Conservation (phyloP, 2,329 filamentous ascomycete species). For the Ceratocystis huliohia region DNA sequence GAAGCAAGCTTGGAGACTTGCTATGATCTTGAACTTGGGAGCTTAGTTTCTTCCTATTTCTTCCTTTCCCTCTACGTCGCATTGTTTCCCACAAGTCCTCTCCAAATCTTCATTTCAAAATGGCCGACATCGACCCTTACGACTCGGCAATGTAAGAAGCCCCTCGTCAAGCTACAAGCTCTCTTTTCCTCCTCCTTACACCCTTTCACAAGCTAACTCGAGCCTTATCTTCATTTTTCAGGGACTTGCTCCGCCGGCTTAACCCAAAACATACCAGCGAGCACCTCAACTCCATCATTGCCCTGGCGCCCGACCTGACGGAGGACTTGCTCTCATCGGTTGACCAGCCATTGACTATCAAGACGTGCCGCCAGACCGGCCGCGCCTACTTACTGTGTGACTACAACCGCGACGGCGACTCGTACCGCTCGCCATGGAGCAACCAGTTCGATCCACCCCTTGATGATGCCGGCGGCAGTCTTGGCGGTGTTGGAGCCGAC, state of each 20-base stretch:
- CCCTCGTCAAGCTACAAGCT: slow-evolving; percentile 1
- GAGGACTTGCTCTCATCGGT: slow-evolving; percentile 97
- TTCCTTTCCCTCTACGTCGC: neutral
- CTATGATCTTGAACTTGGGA: too few relatives aligned
- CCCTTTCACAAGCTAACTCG: slow-evolving; percentile 11
- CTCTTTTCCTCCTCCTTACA: slow-evolving; percentile 15
- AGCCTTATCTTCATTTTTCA: slow-evolving; percentile 29
- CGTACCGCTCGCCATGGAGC: slow-evolving; percentile 96
- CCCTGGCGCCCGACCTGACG: slow-evolving; percentile 77
- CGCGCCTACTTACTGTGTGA: slow-evolving; percentile 97
- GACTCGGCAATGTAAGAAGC: slow-evolving; percentile 60
- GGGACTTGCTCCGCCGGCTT: slow-evolving; percentile 93
- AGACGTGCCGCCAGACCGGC: slow-evolving; percentile 74
- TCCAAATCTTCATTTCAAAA: slow-evolving; percentile 23
- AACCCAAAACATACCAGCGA: slow-evolving; percentile 83
- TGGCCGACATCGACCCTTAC: slow-evolving; percentile 51
- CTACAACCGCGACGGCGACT: slow-evolving; percentile 98
- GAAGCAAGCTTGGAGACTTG: slow-evolving; percentile 5
- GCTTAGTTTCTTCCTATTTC: neutral
- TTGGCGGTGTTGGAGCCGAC: slow-evolving; percentile 33
- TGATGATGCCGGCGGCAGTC: slow-evolving; percentile 42
- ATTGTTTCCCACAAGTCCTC: neutral
- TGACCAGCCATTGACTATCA: slow-evolving; percentile 81
- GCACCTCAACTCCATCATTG: slow-evolving; percentile 81
- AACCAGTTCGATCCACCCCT: slow-evolving; percentile 94